Conservation (phyloP, 768 basidiomycete species). For the Pholiota microspora region DNA sequence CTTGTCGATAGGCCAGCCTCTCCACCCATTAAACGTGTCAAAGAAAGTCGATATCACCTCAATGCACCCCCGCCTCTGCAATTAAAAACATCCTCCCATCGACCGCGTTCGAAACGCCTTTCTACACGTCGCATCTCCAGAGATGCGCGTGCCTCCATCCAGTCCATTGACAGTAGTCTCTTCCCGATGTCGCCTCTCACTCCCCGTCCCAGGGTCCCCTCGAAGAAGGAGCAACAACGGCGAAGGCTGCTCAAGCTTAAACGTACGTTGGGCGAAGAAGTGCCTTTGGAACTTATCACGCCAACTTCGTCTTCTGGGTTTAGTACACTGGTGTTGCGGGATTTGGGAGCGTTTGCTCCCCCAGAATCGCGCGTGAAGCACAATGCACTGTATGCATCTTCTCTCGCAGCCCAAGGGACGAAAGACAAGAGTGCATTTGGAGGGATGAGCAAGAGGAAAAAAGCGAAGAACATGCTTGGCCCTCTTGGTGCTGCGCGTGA, state of each 20-base stretch:
- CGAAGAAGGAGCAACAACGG: slow-evolving; percentile 12
- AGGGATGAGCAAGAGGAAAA: not conserved
- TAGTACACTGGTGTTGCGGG: not conserved
- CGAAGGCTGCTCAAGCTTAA: slow-evolving; percentile 11
- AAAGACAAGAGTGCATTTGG: not conserved
- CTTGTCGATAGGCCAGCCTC: not conserved
- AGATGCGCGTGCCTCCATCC: not conserved
- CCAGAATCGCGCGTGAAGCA: no score
- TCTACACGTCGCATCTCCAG: slow-evolving; percentile 4
- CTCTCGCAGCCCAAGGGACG: not conserved
- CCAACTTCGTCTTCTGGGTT: not conserved
- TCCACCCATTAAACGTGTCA: not conserved
- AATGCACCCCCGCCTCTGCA: slow-evolving; percentile 10
- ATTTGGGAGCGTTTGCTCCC: not conserved
- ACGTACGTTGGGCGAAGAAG: slow-evolving; percentile 10
- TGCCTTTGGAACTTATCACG: slow-evolving; percentile 7
- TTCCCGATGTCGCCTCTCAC: slow-evolving; percentile 4
- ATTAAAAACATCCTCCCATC: slow-evolving; percentile 2
- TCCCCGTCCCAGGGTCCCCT: not conserved
- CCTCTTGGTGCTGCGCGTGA: not conserved
- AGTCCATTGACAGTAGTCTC: not conserved
- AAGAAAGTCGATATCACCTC: slow-evolving; percentile 5
- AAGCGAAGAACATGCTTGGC: not conserved
- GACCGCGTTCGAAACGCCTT: not conserved
- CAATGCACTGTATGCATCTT: no score